Evolutionary conservation across 78 protist genomes (phyloP), one percentile per base, ranked within the genome.

Genomic region (Dictyostelium citrinum): DNA sequence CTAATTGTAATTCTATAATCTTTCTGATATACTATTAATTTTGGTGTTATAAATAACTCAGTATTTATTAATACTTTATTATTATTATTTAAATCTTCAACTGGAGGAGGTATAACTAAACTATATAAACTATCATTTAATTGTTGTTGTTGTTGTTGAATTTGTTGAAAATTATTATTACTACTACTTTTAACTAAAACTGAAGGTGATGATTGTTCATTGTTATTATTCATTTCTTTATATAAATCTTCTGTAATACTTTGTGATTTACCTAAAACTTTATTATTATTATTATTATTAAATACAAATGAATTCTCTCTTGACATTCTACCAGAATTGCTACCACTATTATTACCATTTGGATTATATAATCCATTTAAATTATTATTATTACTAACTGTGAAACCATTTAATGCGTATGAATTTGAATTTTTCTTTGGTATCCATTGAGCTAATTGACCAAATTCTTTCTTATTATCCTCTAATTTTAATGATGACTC

Each of bases 321-420:
- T 82, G 90, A 82, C 16, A 67, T 17, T 64, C 35, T 29, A 12
- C 90, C 31, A 14, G 43, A 43, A 70, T 70, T 70, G 12, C 17
- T 70, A 31, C 29, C 29, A 43, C 24, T 41, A 41, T n/a, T 22
- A 75, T 74, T 74, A 3, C 58, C 41, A 20, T 29, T 88, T 12
- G 67, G 81, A 35, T 83, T 78, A 31, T 86, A 77, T 16, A 22
- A 29, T 16, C 80, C 72, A 67, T 88, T 64, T 29, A 64, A 5
- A 27, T 67, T 67, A 12, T 24, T 27, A 33, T n/a, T 41, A 41
- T 31, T 16, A 77, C 68, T 60, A 5, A 76, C 45, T 3, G 72
- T 88, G 45, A 76, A 88, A 35, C 93, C 93, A 35, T 88, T 88
- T 8, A 33, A 46, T 27, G 81, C 75, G 37, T 88, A 78, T 5